Base-by-base conservation (phyloP, 495 filamentous ascomycete species). In the Xylaria grammica region DNA sequence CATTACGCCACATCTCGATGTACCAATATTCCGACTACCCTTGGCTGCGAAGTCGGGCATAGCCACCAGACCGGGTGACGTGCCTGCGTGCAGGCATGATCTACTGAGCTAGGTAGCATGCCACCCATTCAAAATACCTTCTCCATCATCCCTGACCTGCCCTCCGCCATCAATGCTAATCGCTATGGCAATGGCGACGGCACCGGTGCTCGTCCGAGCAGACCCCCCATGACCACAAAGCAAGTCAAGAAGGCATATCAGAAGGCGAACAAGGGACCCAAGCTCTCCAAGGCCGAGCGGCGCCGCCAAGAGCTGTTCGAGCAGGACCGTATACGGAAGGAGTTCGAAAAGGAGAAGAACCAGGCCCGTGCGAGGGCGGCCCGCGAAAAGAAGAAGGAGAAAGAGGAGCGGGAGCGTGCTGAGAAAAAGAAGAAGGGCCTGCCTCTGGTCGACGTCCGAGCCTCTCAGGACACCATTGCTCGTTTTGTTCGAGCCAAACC, bases 211-310 rank as follows among this genome's bases (percentile, higher is more conserved):
- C 66, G 60, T 10, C 36, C 53, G 10, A 62, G 32, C 46, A 59
- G 48, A n/a, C 75, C 71, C 19, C 74, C 78, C 9, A 83, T 82
- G 81, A 83, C 79, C 22, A 74, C 76, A 0, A 81, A 80, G 36
- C 75, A 81, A 59, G 76, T 73, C 11, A 74, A 77, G 69, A 80
- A 81, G 48, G 64, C 70, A 10, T 78, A 81, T 56, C 60, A 62
- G 4, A 62, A 77, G 40, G 53, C 65, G 0, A 81, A 68, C 26
- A 67, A 68, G 34, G 69, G 60, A 9, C 77, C 77, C 3, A 74
- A 72, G 40, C 48, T 81, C 27, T 75, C 77, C 57, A 77, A 75
- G 58, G 75, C 70, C 44, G 81, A 83, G 60, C 72, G 70, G 60
- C 74, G 77, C 20, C 75, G 74, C 1, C 57, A 74, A 20, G 78